Evolutionary conservation across 2,329 filamentous ascomycete species (phyloP).

Genomic region (Chaetomium sp.): DNA sequence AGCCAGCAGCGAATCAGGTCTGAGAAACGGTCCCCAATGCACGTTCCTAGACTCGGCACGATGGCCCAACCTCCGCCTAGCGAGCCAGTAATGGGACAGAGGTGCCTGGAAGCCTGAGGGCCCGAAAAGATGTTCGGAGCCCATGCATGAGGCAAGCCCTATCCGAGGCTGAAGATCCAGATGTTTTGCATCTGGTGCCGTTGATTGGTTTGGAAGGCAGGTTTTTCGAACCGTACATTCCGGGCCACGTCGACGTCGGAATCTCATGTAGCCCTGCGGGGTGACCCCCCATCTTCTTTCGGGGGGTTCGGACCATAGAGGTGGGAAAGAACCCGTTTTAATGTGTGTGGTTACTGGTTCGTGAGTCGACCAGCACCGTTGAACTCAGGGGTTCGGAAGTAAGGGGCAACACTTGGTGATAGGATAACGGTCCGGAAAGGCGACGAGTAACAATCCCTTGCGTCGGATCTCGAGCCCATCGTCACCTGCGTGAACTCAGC

Average conservation of each 20-base stretch:
- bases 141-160: conserved; percentile 4
- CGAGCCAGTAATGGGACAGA: conserved; percentile 15
- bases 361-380: too few relatives aligned
- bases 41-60: conserved; percentile 2
- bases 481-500: too few relatives aligned
- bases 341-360: too few relatives aligned
- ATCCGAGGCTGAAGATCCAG: background rate
- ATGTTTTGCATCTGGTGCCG: background rate
- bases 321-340: too few relatives aligned
- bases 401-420: too few relatives aligned
- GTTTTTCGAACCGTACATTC: conserved; percentile 13
- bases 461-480: too few relatives aligned
- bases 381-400: too few relatives aligned
- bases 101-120: background rate
- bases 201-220: conserved; percentile 14
- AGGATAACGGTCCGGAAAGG: too few relatives aligned
- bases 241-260: conserved; percentile 20
- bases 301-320: conserved; percentile 1
- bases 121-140: background rate
- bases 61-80: conserved; percentile 7
- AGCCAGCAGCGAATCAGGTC: conserved; percentile 1
- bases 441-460: too few relatives aligned
- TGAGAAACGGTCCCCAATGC: background rate
- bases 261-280: conserved; percentile 8
- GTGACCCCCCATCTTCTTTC: conserved; percentile 3